A percentile compares a stretch with the other conserved stretches of the same genome.
Evolutionary conservation across 2,329 filamentous ascomycete species (phyloP).

Genomic region (Monilinia laxa): DNA sequence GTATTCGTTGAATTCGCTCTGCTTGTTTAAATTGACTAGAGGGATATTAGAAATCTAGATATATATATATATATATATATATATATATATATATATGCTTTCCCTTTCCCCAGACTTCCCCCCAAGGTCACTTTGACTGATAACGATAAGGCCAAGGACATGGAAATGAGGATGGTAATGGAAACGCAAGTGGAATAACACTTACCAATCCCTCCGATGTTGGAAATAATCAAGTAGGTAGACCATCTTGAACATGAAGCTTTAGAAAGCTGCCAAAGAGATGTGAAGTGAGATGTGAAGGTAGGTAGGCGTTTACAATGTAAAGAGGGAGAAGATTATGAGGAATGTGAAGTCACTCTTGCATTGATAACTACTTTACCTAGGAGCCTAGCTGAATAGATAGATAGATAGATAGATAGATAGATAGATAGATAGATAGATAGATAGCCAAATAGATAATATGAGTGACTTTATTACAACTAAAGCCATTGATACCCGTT

Average conservation of each 20-base stretch:
- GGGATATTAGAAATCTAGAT: slow-evolving; percentile 36
- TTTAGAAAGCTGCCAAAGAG: neutral
- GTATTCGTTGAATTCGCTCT: slow-evolving; percentile 69
- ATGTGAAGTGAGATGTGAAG: neutral
- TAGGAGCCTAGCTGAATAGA: too few species aligned
- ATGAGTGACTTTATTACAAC: too few species aligned
- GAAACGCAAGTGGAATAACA: neutral
- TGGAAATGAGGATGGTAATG: neutral
- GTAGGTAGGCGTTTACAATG: neutral
- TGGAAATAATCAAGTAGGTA: slow-evolving; percentile 40
- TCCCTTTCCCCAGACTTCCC: neutral
- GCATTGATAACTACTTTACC: slow-evolving; percentile 3
- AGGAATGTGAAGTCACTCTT: neutral
- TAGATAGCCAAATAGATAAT: neutral
- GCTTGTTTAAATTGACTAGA: slow-evolving; percentile 74
- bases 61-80: neutral
- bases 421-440: too few species aligned
- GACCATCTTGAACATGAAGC: slow-evolving; percentile 35
- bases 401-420: too few species aligned
- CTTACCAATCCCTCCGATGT: slow-evolving; percentile 40
- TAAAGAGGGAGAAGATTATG: slow-evolving; percentile 5
- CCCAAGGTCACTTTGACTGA: neutral
- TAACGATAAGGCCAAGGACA: slow-evolving; percentile 11
- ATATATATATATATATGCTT: neutral
- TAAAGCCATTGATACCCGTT: neutral